Percentiles rank a stretch among this genome's conserved stretches.
Evolutionary conservation across 495 filamentous ascomycete genomes (phyloP).

Genomic region (Aspergillus funiculosus): DNA sequence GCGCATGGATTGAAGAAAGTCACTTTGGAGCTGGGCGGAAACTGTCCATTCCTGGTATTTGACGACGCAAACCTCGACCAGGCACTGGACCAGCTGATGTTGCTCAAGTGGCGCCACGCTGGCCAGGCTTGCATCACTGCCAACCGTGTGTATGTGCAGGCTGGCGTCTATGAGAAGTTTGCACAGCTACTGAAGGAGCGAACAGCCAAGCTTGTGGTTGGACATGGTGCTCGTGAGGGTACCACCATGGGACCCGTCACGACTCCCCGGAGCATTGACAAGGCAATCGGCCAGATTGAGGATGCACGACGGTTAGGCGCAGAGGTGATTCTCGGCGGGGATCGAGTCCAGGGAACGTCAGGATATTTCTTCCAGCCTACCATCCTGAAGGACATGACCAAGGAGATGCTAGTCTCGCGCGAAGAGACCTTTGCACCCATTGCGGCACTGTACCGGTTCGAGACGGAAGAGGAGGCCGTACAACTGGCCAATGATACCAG

Average conservation of each 20-base stretch:
- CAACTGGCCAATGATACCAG: constrained; percentile 58
- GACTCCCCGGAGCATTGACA: constrained; percentile 57
- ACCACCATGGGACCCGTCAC: constrained; percentile 67
- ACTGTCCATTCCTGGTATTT: constrained; percentile 70
- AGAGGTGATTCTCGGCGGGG: constrained; percentile 53
- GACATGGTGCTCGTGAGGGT: constrained; percentile 52
- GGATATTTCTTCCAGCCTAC: constrained; percentile 74
- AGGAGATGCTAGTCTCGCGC: constrained; percentile 57
- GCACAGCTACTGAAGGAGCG: constrained; percentile 49
- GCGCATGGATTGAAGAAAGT: constrained; percentile 63
- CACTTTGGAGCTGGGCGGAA: constrained; percentile 68
- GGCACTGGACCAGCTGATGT: constrained; percentile 54
- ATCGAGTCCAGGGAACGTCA: constrained; percentile 35
- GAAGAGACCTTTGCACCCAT: constrained; percentile 71
- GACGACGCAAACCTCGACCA: constrained; percentile 65
- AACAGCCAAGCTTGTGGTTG: constrained; percentile 53
- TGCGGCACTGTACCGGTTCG: constrained; percentile 61
- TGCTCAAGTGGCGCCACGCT: constrained; percentile 60
- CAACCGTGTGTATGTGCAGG: constrained; percentile 66
- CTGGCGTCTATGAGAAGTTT: constrained; percentile 50
- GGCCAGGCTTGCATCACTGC: constrained; percentile 73
- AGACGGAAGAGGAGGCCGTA: constrained; percentile 64
- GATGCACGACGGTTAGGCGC: constrained; percentile 59
- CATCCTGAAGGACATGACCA: constrained; percentile 55
- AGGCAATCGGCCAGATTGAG: constrained; percentile 54